These are phyloP conservation scores for Leccinum fallax DNA, from an alignment of 1,284 basidiomycete genomes.

Conservation along the genomic window DNA sequence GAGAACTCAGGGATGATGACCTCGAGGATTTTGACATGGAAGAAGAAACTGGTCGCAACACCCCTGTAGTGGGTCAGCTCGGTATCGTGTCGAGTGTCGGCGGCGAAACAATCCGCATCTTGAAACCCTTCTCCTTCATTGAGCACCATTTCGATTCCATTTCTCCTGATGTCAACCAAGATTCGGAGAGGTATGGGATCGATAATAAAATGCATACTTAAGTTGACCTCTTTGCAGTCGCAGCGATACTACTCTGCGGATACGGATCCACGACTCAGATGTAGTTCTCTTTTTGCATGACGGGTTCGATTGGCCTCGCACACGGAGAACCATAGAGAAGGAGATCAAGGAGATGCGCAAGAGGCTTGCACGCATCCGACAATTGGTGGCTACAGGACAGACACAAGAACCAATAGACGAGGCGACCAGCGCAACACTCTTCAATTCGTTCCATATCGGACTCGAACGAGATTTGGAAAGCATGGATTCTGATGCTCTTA, in stretches of 20 bases:
- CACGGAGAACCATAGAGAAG: constrained; percentile 85
- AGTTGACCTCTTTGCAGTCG: constrained; percentile 36
- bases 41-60: constrained; percentile 35
- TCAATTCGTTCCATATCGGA: constrained; percentile 93
- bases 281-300: constrained; percentile 79
- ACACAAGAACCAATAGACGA: constrained; percentile 82
- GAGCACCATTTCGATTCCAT: constrained; percentile 77
- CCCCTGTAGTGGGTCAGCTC: constrained; percentile 33
- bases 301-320: constrained; percentile 92
- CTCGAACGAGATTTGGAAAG: constrained; percentile 72
- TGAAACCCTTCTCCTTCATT: constrained; percentile 63
- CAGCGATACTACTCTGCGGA: constrained; percentile 50
- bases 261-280: constrained; percentile 64
- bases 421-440: constrained; percentile 77
- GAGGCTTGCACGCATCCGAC: constrained; percentile 83
- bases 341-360: constrained; percentile 86
- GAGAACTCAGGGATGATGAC: constrained; percentile 71
- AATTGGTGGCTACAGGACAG: constrained; percentile 93
- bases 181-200: constrained; percentile 47
- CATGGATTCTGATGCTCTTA: constrained; percentile 73
- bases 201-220: constrained; percentile 9
- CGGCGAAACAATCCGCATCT: constrained; percentile 84
- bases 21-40: constrained; percentile 63
- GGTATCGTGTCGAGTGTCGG: constrained; percentile 67
- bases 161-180: constrained; percentile 52